These are phyloP conservation scores for Penicillium samsonianum DNA, from an alignment of 495 filamentous ascomycete genomes.

Conservation along the genomic window DNA sequence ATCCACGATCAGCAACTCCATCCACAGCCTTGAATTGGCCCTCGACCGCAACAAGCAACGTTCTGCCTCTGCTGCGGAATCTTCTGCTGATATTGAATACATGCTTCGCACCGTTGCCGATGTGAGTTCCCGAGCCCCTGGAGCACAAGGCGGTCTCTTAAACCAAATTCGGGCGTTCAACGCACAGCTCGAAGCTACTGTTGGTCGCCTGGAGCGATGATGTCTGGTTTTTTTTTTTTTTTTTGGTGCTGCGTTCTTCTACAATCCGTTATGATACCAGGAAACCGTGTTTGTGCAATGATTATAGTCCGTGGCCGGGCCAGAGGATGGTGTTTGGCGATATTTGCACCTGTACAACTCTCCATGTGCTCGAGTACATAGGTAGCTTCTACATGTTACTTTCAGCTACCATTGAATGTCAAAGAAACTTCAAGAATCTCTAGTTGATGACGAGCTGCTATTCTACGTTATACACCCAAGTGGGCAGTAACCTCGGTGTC, in stretches of 20 bases:
- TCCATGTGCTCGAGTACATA: not conserved
- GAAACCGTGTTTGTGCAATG: not conserved
- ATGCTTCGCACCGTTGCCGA: constrained; percentile 44
- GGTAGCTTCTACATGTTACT: not conserved
- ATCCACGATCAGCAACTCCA: constrained; percentile 47
- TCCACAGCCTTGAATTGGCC: constrained; percentile 48
- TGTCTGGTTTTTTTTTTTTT: constrained; percentile 1
- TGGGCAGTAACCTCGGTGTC: too few relatives aligned
- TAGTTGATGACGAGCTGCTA: too few relatives aligned
- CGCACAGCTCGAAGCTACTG: constrained; percentile 44
- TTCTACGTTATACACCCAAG: too few relatives aligned
- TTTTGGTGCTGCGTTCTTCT: not conserved
- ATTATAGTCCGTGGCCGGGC: constrained; percentile 5
- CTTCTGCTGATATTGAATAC: constrained; percentile 44
- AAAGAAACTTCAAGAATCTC: not conserved
- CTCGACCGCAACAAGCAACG: constrained; percentile 46
- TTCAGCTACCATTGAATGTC: not conserved
- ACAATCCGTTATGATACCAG: constrained; percentile 14
- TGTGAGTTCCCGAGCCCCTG: constrained; percentile 42
- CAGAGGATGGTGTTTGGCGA: constrained; percentile 10
- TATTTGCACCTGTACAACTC: not conserved
- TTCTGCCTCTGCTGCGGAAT: constrained; percentile 17
- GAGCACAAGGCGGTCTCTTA: constrained; percentile 43
- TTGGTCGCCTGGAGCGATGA: constrained; percentile 32
- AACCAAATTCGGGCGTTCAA: constrained; percentile 48